Conservation (phyloP, 164 flowering plant genomes). For the Stephania yunnanensis region DNA sequence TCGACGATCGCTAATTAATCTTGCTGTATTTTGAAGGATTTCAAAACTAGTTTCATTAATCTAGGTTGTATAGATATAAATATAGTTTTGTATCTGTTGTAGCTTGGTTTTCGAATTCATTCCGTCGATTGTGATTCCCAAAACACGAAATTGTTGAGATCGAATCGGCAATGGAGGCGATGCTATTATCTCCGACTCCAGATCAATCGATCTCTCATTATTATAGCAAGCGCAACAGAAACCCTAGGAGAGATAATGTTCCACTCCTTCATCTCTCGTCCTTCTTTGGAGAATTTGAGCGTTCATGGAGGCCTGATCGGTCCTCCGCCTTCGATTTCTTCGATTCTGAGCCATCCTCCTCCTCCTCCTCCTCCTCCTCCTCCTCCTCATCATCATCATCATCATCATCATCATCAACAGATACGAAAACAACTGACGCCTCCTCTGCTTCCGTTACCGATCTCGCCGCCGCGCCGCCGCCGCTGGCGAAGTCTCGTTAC, state of each 20-base stretch:
- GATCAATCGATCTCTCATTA: constrained; percentile 30
- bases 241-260: constrained; percentile 14
- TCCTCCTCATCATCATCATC: constrained; percentile 35
- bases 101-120: not conserved
- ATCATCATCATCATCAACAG: not conserved
- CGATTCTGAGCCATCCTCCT: constrained; percentile 11
- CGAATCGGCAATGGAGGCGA: constrained; percentile 24
- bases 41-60: too few relatives aligned
- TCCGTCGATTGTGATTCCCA: constrained; percentile 13
- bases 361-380: constrained; percentile 35
- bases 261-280: constrained; percentile 14
- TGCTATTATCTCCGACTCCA: constrained; percentile 14
- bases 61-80: too few relatives aligned
- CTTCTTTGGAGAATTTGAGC: constrained; percentile 12
- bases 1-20: too few relatives aligned
- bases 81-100: too few relatives aligned
- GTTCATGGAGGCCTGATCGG: constrained; percentile 9
- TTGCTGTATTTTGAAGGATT: too few relatives aligned
- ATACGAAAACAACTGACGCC: constrained; percentile 26
- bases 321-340: constrained; percentile 21
- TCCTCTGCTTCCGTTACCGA: constrained; percentile 58
- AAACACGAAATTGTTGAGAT: not conserved
- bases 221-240: constrained; percentile 22
- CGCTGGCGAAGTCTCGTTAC: not conserved
- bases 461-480: not conserved